Conservation (phyloP, 1,139 yeast species). For the Zygoascus sp. region DNA sequence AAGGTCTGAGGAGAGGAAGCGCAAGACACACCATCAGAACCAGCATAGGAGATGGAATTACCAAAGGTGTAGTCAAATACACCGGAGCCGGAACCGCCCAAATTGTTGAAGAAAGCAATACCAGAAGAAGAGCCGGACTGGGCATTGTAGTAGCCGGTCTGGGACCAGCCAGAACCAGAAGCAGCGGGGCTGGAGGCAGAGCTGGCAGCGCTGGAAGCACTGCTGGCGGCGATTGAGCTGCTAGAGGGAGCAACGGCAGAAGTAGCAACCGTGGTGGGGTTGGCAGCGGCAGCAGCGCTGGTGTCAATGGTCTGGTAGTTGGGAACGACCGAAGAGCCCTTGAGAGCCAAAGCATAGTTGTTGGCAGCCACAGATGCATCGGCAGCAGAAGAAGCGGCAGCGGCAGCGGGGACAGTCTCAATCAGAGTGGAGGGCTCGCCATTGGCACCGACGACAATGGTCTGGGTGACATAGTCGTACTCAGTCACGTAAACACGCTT, state of each 20-base stretch:
- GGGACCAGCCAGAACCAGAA: constrained; percentile 57
- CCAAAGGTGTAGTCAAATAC: constrained; percentile 82
- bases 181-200: constrained; percentile 25
- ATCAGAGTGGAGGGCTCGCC: constrained; percentile 41
- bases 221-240: constrained; percentile 13
- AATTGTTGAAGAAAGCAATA: constrained; percentile 75
- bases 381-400: constrained; percentile 17
- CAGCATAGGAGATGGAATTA: constrained; percentile 77
- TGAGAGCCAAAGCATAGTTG: constrained; percentile 13
- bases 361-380: constrained; percentile 15
- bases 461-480: constrained; percentile 61
- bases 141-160: constrained; percentile 69
- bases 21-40: constrained; percentile 62
- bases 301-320: constrained; percentile 17
- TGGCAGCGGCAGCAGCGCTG: constrained; percentile 23
- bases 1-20: constrained; percentile 62
- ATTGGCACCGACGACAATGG: constrained; percentile 58
- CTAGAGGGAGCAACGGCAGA: constrained; percentile 18
- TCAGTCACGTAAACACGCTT: constrained; percentile 44
- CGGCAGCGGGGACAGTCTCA: constrained; percentile 20
- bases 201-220: constrained; percentile 19
- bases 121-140: constrained; percentile 54
- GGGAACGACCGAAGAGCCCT: constrained; percentile 16
- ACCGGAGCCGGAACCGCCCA: constrained; percentile 75
- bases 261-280: constrained; percentile 26